Evolutionary conservation across 2,329 filamentous ascomycete species (phyloP).

Genomic region (Trichoderma sp.): DNA sequence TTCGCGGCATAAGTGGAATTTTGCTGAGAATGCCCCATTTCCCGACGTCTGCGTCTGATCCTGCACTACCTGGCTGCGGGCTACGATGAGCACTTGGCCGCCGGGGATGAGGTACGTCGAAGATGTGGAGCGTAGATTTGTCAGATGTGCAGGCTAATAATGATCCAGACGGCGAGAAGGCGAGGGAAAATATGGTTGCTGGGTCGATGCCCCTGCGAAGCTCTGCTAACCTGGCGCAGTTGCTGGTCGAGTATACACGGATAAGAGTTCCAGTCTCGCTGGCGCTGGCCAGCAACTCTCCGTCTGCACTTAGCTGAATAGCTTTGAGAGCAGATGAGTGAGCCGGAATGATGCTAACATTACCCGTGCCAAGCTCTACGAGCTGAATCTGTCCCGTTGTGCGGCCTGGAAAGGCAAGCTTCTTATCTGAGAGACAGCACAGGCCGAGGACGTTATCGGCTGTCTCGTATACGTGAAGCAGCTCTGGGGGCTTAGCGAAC

Average conservation of each 20-base stretch:
- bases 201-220: conserved; percentile 86
- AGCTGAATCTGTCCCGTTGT: conserved; percentile 87
- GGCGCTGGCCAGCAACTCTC: conserved; percentile 81
- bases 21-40: conserved; percentile 87
- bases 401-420: conserved; percentile 83
- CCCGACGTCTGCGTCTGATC: conserved; percentile 55
- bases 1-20: conserved; percentile 78
- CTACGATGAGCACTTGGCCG: conserved; percentile 40
- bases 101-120: conserved; percentile 71
- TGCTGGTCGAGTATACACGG: conserved; percentile 79
- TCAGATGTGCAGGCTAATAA: conserved; percentile 91
- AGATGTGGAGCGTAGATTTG: conserved; percentile 93
- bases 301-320: conserved; percentile 77
- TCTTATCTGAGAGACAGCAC: conserved; percentile 72
- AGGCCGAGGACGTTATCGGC: conserved; percentile 80
- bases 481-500: conserved; percentile 71
- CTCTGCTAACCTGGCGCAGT: conserved; percentile 79
- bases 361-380: conserved; percentile 73
- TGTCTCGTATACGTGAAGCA: conserved; percentile 78
- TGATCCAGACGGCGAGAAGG: conserved; percentile 79
- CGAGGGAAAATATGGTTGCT: conserved; percentile 82
- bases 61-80: conserved; percentile 34
- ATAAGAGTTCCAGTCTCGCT: conserved; percentile 90
- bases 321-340: conserved; percentile 79
- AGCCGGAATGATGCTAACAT: conserved; percentile 91